Evolutionary conservation across 2,329 filamentous ascomycete genomes (phyloP), one percentile per base, ranked within the genome.

Genomic region (Aspergillus phoenicis): DNA sequence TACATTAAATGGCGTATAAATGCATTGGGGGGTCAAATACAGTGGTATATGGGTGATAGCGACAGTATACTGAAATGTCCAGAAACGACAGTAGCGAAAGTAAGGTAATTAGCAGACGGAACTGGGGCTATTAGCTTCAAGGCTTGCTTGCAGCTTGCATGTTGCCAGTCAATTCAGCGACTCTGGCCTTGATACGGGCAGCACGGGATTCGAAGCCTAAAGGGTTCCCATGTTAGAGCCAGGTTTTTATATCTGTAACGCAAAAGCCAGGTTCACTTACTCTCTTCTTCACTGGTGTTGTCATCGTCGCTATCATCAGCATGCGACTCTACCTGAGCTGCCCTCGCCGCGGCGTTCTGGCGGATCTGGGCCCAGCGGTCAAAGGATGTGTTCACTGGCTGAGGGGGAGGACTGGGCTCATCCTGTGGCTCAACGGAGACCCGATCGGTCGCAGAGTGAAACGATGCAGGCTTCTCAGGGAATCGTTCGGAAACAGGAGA

Each of bases 321-420:
- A 13, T 53, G 59, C 8, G 45, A 45, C 57, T 85, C 87, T 47
- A 86, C 82, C 63, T 87, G 84, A 57, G 83, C 84, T 38, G 90
- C 91, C 62, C 93, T 86, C 63, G 95, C 90, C 3, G 93, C 93
- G 10, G 95, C 95, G 70, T 97, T 97, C 83, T 93, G 94, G 66
- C 93, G 87, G 67, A 98, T 97, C 77, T 96, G 92, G 0, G 94
- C 94, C 95, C 95, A 99, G 58, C 94, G 88, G 73, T 97, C 93
- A 65, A 90, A 83, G n/a, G 71, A 68, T 8, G 64, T n/a, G 33
- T 58, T 67, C 59, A 48, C 38, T 24, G 55, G 56, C 28, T 20
- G 41, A 36, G 52, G 26, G 8, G 61, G 20, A 43, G 57, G 41
- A 38, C 28, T 59, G n/a, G 58, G 60, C 49, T 62, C 43, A 4